phyloP scores from a whole-genome alignment of 108 stramenopile species.

The Craspedostauros australis region DNA sequence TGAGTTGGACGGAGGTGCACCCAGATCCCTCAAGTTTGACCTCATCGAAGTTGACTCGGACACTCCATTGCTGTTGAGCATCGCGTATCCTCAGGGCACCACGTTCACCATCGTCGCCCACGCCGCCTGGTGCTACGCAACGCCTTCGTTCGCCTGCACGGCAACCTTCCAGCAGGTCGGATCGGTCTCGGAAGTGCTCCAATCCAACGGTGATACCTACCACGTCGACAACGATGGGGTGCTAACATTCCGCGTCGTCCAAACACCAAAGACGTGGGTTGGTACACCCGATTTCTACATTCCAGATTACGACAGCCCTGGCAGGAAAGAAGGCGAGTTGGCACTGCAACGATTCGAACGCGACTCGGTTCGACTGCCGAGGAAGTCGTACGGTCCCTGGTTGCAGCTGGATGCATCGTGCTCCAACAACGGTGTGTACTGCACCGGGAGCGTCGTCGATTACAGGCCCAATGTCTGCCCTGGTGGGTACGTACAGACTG shows the following conservation, averaged over 20 bases:
- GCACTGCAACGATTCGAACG: conserved; percentile 5
- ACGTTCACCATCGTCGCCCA: not conserved
- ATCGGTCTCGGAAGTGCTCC: conserved; percentile 9
- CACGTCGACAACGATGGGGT: conserved; percentile 1
- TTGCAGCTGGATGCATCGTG: too few relatives aligned
- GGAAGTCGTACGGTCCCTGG: too few relatives aligned
- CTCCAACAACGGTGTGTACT: too few relatives aligned
- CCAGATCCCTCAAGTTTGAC: too few relatives aligned
- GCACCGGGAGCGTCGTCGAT: too few relatives aligned
- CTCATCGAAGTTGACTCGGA: conserved; percentile 5
- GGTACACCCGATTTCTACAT: not conserved
- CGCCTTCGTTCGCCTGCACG: not conserved
- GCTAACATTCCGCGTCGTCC: conserved; percentile 3
- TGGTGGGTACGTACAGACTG: too few relatives aligned
- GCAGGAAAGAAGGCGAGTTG: not conserved
- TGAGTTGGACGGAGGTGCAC: conserved; percentile 22
- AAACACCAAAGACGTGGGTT: not conserved
- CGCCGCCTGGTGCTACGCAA: conserved; percentile 2
- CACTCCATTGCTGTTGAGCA: conserved; percentile 6
- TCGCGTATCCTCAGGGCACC: conserved; percentile 15
- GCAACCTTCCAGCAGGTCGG: not conserved
- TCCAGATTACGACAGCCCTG: not conserved
- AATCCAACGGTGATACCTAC: conserved; percentile 4
- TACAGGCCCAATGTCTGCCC: too few relatives aligned
- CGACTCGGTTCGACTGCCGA: not conserved